These are phyloP conservation scores for Vigna angularis DNA, from an alignment of 306 rosid species.

Conservation along the genomic window DNA sequence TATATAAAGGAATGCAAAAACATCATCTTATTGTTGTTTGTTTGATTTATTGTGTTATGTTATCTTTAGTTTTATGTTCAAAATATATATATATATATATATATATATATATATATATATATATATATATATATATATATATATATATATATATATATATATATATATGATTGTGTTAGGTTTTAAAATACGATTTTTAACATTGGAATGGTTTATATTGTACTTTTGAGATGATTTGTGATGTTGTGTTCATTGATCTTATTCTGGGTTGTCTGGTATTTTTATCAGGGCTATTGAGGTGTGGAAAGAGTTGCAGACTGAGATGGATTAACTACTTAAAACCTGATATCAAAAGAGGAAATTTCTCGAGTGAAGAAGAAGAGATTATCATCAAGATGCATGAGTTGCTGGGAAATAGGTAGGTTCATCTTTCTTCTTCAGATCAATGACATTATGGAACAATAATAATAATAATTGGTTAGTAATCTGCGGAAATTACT, in stretches of 20 bases:
- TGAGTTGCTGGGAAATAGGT: slow-evolving; percentile 81
- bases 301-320: slow-evolving; percentile 92
- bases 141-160: too few relatives aligned
- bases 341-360: slow-evolving; percentile 91
- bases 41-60: too few relatives aligned
- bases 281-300: slow-evolving; percentile 69
- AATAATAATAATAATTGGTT: neutral
- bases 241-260: neutral
- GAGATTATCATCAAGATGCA: slow-evolving; percentile 67
- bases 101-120: too few relatives aligned
- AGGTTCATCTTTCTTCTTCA: neutral
- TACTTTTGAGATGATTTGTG: neutral
- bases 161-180: too few relatives aligned
- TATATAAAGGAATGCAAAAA: too few relatives aligned
- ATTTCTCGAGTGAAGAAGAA: slow-evolving; percentile 77
- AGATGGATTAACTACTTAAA: slow-evolving; percentile 81
- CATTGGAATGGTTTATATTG: too few relatives aligned
- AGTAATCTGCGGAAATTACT: too few relatives aligned
- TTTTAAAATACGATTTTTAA: too few relatives aligned
- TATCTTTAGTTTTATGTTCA: too few relatives aligned
- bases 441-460: slow-evolving; percentile 2
- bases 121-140: too few relatives aligned
- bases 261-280: neutral
- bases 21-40: too few relatives aligned
- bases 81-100: too few relatives aligned